Conservation (phyloP, 495 filamentous ascomycete genomes). For the Apiosordaria backusii region DNA sequence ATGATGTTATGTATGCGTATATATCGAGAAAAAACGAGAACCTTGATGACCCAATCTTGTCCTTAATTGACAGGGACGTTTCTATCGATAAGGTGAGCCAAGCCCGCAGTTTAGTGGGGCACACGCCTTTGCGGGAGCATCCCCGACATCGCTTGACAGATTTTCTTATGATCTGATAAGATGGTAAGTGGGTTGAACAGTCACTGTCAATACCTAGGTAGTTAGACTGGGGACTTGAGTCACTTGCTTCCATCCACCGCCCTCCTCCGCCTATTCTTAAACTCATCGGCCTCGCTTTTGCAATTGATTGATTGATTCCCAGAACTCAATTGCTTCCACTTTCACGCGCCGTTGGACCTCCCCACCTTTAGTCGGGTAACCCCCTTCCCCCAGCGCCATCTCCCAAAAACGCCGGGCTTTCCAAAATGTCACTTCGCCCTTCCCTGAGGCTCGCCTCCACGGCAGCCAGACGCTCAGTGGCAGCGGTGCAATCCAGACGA, state of each 20-base stretch:
- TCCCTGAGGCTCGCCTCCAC: conserved; percentile 31
- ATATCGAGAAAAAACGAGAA: conserved; percentile 9
- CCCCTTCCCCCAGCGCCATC: not conserved
- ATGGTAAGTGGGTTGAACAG: not conserved
- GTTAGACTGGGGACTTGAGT: not conserved
- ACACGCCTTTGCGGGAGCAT: not conserved
- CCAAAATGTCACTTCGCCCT: conserved; percentile 30
- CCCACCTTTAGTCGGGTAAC: not conserved
- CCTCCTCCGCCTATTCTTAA: not conserved
- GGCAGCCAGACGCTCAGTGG: conserved; percentile 15
- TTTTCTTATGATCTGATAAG: conserved; percentile 13
- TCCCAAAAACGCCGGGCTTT: not conserved
- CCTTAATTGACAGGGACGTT: not conserved
- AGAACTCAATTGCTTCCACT: not conserved
- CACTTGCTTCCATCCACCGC: not conserved
- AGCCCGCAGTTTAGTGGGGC: not conserved
- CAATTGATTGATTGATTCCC: not conserved
- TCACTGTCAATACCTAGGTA: too few species aligned
- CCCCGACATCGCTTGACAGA: conserved; percentile 18
- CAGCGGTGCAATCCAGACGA: conserved; percentile 22
- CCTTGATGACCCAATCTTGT: conserved; percentile 12
- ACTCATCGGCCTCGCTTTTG: not conserved
- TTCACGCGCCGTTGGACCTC: not conserved
- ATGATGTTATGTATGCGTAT: conserved; percentile 9
- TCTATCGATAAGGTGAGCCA: conserved; percentile 14